Evolutionary conservation across 306 rosid genomes (phyloP), one percentile per base, ranked within the genome.

Genomic region (Fagus crenata): DNA sequence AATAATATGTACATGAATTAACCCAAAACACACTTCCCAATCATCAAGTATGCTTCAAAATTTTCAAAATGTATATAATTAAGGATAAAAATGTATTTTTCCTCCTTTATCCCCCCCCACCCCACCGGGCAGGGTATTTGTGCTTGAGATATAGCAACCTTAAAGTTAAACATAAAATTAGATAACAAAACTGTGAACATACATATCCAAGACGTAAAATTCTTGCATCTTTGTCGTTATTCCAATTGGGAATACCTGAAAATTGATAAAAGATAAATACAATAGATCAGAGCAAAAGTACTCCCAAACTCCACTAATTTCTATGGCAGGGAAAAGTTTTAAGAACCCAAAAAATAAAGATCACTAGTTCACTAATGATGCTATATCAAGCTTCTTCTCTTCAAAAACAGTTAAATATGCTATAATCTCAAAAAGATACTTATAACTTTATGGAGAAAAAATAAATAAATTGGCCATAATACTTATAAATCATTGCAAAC

Each of bases 161-260:
- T 46, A 7, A 18, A 39, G 28, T 39, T 3, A 35, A 53, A 14
- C 6, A 18, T 18, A 46, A 46, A 7, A 46, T 46, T 46, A 22
- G 11, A 53, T 64, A 5, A 65, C 51, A 55, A 37, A 33, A 55
- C 6, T 12, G 40, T 22, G 56, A 76, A 71, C 89, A 76, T 89
- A 93, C 98, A 83, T 84, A 89, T 81, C 97, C 95, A 83, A 93
- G 70, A 13, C 98, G 95, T 84, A 93, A 84, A 59, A 78, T 69
- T 83, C 87, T 85, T 61, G 95, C 93, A 46, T 93, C 97, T 74
- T 89, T 85, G 83, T 93, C 96, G 56, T 91, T 90, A 42, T 76
- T 79, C 98, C 93, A 93, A 39, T 76, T 42, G 18, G 90, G 83
- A 85, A 87, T 72, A 71, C 95, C 96, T 93, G 90, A 71, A 89